Evolutionary conservation across 352 stramenopile genomes (phyloP).

Genomic region (Globisporangium ultimum): DNA sequence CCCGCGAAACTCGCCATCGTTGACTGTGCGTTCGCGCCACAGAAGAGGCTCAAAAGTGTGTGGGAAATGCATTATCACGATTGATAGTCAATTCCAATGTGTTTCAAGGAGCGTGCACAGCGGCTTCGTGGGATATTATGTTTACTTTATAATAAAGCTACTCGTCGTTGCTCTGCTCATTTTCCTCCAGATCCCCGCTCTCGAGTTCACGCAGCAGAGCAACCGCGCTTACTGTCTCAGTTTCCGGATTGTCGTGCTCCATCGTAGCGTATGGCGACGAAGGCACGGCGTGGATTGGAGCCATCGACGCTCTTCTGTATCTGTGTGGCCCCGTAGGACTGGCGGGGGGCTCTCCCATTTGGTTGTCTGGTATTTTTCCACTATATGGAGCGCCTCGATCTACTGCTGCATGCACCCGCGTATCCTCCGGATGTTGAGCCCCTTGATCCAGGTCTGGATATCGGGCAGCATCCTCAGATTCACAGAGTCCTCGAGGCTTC

Average conservation of each 20-base stretch:
- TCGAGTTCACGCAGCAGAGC: background rate
- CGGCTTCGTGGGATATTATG: no score
- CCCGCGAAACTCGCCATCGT: no score
- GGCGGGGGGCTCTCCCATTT: no score
- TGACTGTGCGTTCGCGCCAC: no score
- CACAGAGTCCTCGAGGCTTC: background rate
- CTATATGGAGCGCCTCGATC: background rate
- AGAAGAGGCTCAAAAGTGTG: no score
- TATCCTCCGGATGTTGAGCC: background rate
- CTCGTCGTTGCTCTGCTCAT: background rate
- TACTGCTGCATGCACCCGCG: background rate
- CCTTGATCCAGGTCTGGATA: background rate
- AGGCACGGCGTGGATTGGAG: background rate
- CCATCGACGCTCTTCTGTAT: background rate
- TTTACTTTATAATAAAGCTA: no score
- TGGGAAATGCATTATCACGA: no score
- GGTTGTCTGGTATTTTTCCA: background rate
- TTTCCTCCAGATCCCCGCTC: conserved; percentile 5
- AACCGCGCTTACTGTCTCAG: background rate
- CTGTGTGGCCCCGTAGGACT: background rate
- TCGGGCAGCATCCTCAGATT: background rate
- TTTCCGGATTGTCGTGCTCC: background rate
- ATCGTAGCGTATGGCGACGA: background rate
- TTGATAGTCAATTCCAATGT: no score
- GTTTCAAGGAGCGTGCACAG: no score